phyloP scores from a whole-genome alignment of 805 yeast genomes.

The Candida nitratophila region DNA sequence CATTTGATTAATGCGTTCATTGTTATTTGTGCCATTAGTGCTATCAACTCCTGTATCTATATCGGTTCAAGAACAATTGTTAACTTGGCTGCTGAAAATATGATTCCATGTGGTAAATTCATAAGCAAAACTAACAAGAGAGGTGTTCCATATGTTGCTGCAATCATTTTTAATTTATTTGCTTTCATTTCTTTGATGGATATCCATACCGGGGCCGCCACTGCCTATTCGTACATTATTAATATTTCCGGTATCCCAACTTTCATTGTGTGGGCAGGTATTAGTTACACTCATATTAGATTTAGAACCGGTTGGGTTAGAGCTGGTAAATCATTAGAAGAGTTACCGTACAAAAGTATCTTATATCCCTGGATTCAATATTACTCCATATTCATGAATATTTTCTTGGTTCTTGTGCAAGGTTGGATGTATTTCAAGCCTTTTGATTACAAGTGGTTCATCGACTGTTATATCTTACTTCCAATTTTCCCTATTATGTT shows the following conservation, averaged over 20 bases:
- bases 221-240: constrained; percentile 54
- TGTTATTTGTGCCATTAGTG: constrained; percentile 56
- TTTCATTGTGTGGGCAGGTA: constrained; percentile 61
- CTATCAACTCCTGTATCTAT: constrained; percentile 63
- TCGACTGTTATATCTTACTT: constrained; percentile 56
- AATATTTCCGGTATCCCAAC: constrained; percentile 61
- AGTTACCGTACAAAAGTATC: constrained; percentile 47
- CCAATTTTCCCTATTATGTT: constrained; percentile 46
- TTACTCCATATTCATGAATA: constrained; percentile 41
- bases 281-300: constrained; percentile 48
- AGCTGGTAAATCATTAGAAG: constrained; percentile 35
- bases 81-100: constrained; percentile 53
- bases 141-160: constrained; percentile 63
- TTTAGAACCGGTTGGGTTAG: constrained; percentile 42
- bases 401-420: constrained; percentile 51
- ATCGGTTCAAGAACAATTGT: constrained; percentile 64
- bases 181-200: constrained; percentile 54
- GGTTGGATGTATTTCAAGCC: constrained; percentile 63
- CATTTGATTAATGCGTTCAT: constrained; percentile 58
- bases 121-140: constrained; percentile 43
- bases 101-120: constrained; percentile 43
- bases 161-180: constrained; percentile 44
- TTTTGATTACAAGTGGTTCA: constrained; percentile 45
- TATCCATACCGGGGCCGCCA: constrained; percentile 50
- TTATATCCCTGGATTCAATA: constrained; percentile 46